A percentile compares a stretch with the other conserved stretches of the same genome.
Conservation (phyloP, 495 filamentous ascomycete species). For the Thermothielavioides terrestris region DNA sequence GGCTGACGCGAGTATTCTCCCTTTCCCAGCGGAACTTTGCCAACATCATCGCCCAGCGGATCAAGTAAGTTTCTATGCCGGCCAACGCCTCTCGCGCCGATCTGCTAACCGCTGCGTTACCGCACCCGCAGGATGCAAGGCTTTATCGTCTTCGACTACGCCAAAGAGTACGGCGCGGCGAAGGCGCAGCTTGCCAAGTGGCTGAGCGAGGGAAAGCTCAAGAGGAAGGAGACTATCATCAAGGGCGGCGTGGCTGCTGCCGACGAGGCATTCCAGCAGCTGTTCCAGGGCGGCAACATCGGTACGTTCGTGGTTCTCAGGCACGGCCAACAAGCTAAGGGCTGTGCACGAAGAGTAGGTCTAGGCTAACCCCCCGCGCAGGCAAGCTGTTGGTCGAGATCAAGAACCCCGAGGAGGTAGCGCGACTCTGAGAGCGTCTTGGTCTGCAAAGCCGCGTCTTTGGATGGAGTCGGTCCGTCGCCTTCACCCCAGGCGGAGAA, state of each 20-base stretch:
- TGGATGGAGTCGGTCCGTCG: no score
- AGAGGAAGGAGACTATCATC: slow-evolving; percentile 47
- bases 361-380: slow-evolving; percentile 5
- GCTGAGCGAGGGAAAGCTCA: slow-evolving; percentile 47
- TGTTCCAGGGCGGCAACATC: slow-evolving; percentile 50
- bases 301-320: slow-evolving; percentile 30
- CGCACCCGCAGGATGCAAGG: slow-evolving; percentile 51
- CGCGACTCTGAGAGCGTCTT: slow-evolving; percentile 10
- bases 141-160: slow-evolving; percentile 53
- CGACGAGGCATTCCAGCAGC: slow-evolving; percentile 39
- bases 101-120: no score
- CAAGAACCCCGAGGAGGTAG: slow-evolving; percentile 17
- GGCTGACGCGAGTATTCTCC: background rate
- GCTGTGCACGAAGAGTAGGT: background rate
- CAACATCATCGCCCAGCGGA: slow-evolving; percentile 30
- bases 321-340: background rate
- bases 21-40: slow-evolving; percentile 19
- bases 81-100: no score
- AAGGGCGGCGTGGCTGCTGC: slow-evolving; percentile 45
- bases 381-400: slow-evolving; percentile 27
- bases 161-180: slow-evolving; percentile 31
- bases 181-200: slow-evolving; percentile 41
- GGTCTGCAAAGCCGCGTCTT: no score
- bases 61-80: slow-evolving; percentile 9
- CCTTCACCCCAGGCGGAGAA: no score